These are phyloP conservation scores for Limnanthes douglasii DNA, from an alignment of 345 rosid genomes.

Conservation along the genomic window DNA sequence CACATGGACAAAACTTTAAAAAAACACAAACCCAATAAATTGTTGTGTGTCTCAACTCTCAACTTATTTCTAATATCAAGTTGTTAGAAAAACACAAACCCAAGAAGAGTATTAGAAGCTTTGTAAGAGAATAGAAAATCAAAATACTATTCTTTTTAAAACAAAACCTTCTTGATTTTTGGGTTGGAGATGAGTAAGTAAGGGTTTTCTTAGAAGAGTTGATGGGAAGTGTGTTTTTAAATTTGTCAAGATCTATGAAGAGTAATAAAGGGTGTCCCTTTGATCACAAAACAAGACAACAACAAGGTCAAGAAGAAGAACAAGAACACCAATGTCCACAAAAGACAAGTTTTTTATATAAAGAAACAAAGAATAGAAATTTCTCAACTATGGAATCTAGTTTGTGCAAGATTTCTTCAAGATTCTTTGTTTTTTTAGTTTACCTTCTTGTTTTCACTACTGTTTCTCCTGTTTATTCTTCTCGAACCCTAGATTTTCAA, in stretches of 20 bases:
- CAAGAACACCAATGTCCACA: conserved; percentile 21
- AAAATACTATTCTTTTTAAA: background rate
- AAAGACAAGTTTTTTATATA: conserved; percentile 6
- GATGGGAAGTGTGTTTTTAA: conserved; percentile 22
- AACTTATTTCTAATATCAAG: conserved; percentile 12
- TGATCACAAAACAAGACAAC: conserved; percentile 39
- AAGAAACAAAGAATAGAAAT: conserved; percentile 12
- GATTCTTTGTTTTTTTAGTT: conserved; percentile 21
- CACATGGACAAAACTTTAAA: conserved; percentile 54
- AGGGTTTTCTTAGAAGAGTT: conserved; percentile 24
- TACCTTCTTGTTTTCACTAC: conserved; percentile 32
- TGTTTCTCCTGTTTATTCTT: conserved; percentile 26
- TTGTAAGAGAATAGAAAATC: conserved; percentile 9
- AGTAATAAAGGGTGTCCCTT: conserved; percentile 37
- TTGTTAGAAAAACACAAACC: conserved; percentile 21
- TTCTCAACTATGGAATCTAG: conserved; percentile 24
- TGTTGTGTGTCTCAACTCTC: conserved; percentile 6
- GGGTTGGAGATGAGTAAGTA: conserved; percentile 12
- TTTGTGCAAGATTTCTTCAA: conserved; percentile 16
- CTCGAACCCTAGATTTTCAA: conserved; percentile 15
- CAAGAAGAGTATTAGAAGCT: conserved; percentile 22
- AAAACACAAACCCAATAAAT: conserved; percentile 25
- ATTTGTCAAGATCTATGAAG: conserved; percentile 26
- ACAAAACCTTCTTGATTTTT: background rate
- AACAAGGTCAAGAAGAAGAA: conserved; percentile 14